These are phyloP conservation scores for Myxozyma neotropica DNA, from an alignment of 805 yeast genomes.

Conservation along the genomic window DNA sequence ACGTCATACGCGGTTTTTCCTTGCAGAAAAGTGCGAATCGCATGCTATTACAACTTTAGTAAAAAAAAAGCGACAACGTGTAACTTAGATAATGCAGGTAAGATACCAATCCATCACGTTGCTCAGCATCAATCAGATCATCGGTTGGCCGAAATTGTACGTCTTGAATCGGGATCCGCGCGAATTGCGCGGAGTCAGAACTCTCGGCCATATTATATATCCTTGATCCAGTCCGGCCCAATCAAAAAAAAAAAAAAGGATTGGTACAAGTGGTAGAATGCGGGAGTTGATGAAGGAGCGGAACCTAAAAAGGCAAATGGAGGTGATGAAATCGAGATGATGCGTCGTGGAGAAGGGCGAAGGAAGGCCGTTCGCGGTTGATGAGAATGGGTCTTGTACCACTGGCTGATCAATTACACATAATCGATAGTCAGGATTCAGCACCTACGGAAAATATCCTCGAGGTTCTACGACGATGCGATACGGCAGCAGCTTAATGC, in stretches of 20 bases:
- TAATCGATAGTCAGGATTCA: neutral
- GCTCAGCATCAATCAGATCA: constrained; percentile 28
- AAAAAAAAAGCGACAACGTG: too few species aligned
- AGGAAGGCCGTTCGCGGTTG: too few species aligned
- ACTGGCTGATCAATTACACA: neutral
- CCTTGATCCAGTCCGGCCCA: neutral
- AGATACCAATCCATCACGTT: constrained; percentile 30
- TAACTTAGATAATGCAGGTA: too few species aligned
- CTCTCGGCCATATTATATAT: neutral
- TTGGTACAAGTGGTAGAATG: too few species aligned
- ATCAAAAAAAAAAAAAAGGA: neutral
- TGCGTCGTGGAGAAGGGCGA: neutral
- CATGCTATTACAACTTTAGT: constrained; percentile 44
- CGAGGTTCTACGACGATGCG: neutral
- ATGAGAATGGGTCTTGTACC: too few species aligned
- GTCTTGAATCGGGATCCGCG: constrained; percentile 25
- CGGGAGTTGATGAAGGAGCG: too few species aligned
- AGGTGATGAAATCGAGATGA: neutral
- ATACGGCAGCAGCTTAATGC: neutral
- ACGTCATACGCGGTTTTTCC: constrained; percentile 96
- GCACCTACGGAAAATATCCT: too few species aligned
- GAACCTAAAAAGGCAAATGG: too few species aligned
- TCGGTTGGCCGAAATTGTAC: constrained; percentile 22
- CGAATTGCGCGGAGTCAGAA: neutral
- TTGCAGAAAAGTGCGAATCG: constrained; percentile 80